Evolutionary conservation across 148 eudicot species (phyloP).

Genomic region (Chenopodium formosanum): DNA sequence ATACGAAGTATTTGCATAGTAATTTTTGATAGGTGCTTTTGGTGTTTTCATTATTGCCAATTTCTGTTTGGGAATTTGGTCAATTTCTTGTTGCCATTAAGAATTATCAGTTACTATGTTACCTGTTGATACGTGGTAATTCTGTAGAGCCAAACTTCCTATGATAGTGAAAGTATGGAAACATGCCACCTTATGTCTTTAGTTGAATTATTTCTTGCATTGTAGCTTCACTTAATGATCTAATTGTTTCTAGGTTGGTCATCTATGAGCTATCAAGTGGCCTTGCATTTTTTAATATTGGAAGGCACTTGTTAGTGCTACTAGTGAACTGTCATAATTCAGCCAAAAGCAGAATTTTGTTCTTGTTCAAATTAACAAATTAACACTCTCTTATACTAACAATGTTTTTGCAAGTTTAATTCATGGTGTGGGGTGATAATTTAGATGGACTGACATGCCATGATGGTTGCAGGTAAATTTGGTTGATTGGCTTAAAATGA

Average conservation of each 20-base stretch:
- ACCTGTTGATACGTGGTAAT: neutral
- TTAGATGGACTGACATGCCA: neutral
- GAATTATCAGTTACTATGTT: neutral
- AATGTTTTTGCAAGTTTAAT: neutral
- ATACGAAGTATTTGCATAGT: neutral
- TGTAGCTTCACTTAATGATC: neutral
- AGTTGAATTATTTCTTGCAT: neutral
- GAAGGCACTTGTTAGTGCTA: neutral
- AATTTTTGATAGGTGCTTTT: too few species aligned
- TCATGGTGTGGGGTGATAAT: neutral
- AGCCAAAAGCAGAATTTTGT: neutral
- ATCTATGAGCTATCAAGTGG: neutral
- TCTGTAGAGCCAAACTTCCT: neutral
- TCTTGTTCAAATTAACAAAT: neutral
- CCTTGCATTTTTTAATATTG: neutral
- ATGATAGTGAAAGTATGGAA: neutral
- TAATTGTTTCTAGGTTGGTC: neutral
- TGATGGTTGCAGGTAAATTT: slow-evolving; percentile 53
- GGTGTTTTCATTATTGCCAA: neutral
- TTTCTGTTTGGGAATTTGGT: neutral
- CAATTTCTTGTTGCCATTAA: neutral
- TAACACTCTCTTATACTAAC: neutral
- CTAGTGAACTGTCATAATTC: neutral
- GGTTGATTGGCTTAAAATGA: slow-evolving; percentile 76
- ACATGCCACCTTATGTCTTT: neutral